A percentile compares a stretch with the other conserved stretches of the same genome.
phyloP scores from a whole-genome alignment of 2,329 filamentous ascomycete species.

The Capronia epimyces region DNA sequence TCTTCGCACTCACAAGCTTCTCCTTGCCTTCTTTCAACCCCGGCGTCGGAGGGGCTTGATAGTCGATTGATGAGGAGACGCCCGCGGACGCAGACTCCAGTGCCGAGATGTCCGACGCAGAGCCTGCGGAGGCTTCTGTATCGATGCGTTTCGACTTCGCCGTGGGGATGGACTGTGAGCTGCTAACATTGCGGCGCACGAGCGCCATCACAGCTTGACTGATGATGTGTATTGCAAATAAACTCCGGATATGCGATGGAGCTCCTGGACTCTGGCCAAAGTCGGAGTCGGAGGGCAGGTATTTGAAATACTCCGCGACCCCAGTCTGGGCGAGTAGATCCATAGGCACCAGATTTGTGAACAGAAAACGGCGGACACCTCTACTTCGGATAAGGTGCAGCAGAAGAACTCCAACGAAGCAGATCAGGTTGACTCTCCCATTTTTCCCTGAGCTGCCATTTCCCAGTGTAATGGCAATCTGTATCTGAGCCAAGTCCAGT shows the following conservation, averaged over 20 bases:
- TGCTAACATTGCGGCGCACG: conserved; percentile 43
- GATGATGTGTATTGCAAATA: conserved; percentile 46
- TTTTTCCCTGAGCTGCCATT: conserved; percentile 59
- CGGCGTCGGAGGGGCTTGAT: conserved; percentile 48
- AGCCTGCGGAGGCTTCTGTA: conserved; percentile 43
- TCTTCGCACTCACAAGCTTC: conserved; percentile 62
- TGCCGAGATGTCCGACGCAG: conserved; percentile 39
- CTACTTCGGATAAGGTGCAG: conserved; percentile 44
- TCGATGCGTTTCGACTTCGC: conserved; percentile 41
- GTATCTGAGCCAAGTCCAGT: conserved; percentile 83
- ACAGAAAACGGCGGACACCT: conserved; percentile 48
- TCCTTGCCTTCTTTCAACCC: conserved; percentile 51
- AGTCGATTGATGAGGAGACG: conserved; percentile 40
- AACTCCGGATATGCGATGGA: conserved; percentile 43
- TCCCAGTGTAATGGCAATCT: conserved; percentile 85
- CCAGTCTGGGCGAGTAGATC: conserved; percentile 42
- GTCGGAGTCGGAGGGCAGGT: conserved; percentile 38
- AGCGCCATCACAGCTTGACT: conserved; percentile 46
- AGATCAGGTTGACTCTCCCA: conserved; percentile 42
- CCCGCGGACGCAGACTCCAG: conserved; percentile 39
- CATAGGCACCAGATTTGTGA: conserved; percentile 41
- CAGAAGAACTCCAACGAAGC: conserved; percentile 43
- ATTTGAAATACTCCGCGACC: conserved; percentile 40
- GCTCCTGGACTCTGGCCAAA: conserved; percentile 38
- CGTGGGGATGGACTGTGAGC: conserved; percentile 37